Percentiles rank a stretch among this genome's conserved stretches.
These are phyloP conservation scores for Pharus latifolius DNA, from an alignment of 176 grass and related monocot species.

Conservation along the genomic window DNA sequence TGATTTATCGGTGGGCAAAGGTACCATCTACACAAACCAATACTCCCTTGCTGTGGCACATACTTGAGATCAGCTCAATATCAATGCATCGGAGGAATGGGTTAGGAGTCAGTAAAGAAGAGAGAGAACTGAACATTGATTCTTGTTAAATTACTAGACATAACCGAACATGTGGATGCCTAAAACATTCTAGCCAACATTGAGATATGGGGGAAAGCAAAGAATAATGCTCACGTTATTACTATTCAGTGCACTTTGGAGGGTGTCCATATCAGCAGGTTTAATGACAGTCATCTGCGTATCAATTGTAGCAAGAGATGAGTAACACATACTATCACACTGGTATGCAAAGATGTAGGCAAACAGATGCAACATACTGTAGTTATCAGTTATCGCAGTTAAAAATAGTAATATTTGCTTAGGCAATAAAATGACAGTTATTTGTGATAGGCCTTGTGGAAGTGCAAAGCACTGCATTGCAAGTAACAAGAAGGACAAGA, in stretches of 20 bases:
- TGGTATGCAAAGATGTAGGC: too few species aligned
- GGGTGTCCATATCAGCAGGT: conserved; percentile 82
- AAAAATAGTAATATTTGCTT: background rate
- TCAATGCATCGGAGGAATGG: conserved; percentile 98
- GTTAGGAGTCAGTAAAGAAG: conserved; percentile 97
- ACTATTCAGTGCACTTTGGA: conserved; percentile 67
- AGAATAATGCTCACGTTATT: conserved; percentile 50
- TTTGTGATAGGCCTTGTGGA: too few species aligned
- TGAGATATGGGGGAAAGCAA: background rate
- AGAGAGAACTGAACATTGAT: conserved; percentile 67
- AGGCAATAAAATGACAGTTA: background rate
- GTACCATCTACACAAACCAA: conserved; percentile 96
- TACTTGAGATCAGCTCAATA: conserved; percentile 71
- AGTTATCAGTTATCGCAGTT: too few species aligned
- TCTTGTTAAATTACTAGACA: background rate
- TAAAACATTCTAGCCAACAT: background rate
- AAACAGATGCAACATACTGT: too few species aligned
- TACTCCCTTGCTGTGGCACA: conserved; percentile 92
- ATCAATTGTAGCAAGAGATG: conserved; percentile 13
- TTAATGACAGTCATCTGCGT: conserved; percentile 82
- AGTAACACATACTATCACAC: too few species aligned
- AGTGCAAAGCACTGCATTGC: background rate
- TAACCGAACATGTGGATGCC: background rate
- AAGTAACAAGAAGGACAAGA: background rate
- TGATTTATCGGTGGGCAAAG: conserved; percentile 95